phyloP scores from a whole-genome alignment of 2,329 filamentous ascomycete species.

The Fusarium guadeloupense region DNA sequence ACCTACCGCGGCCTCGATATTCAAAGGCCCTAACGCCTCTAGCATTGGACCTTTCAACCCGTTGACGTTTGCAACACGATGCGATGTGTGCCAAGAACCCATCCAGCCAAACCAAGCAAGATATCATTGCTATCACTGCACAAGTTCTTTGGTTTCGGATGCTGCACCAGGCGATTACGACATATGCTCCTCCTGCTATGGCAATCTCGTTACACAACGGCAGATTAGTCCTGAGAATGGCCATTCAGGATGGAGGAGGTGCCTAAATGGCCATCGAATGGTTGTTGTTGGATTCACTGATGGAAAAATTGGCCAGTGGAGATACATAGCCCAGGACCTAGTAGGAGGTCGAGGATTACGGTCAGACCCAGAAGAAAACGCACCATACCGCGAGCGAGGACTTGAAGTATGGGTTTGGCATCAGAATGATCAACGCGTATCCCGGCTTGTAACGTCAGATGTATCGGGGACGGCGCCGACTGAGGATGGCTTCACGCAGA shows the following conservation, averaged over 20 bases:
- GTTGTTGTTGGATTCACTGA: slow-evolving; percentile 80
- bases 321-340: slow-evolving; percentile 74
- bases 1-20: slow-evolving; percentile 59
- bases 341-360: slow-evolving; percentile 80
- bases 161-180: slow-evolving; percentile 80
- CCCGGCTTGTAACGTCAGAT: slow-evolving; percentile 61
- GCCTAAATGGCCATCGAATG: slow-evolving; percentile 84
- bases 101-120: slow-evolving; percentile 76
- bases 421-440: slow-evolving; percentile 50
- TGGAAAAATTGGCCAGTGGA: slow-evolving; percentile 70
- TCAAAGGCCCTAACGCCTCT: slow-evolving; percentile 57
- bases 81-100: slow-evolving; percentile 78
- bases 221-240: slow-evolving; percentile 81
- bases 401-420: slow-evolving; percentile 65
- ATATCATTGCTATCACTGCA: slow-evolving; percentile 83
- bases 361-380: slow-evolving; percentile 60
- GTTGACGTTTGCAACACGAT: slow-evolving; percentile 77
- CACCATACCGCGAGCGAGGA: slow-evolving; percentile 46
- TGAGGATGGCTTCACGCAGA: slow-evolving; percentile 42
- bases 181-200: slow-evolving; percentile 82
- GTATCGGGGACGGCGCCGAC: slow-evolving; percentile 57
- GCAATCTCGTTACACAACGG: slow-evolving; percentile 67
- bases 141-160: slow-evolving; percentile 58
- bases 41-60: slow-evolving; percentile 69
- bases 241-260: slow-evolving; percentile 82